Base-by-base conservation (phyloP, 2,329 filamentous ascomycete species). In the Colletotrichum theobromicola region DNA sequence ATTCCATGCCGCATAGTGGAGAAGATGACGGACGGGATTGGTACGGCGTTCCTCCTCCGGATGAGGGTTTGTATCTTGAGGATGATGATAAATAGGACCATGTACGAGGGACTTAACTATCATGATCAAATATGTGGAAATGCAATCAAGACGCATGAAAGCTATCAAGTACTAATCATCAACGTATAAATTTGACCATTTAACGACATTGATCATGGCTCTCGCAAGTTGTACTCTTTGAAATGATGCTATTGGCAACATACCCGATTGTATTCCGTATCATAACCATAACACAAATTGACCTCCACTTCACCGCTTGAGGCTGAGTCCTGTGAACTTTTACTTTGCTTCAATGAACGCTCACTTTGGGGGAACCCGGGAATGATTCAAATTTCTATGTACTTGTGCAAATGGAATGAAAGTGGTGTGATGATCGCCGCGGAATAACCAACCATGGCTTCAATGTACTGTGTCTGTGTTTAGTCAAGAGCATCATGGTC, bases 1-100 rank as follows among this genome's bases (percentile, higher is more conserved):
- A 82, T 60, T 80, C 82, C 73, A 82, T 82, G 80, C 79, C 80
- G 79, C 6, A 80, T 82, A 53, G 81, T 82, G 58, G 81, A 80
- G 55, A 67, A 81, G 62, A 32, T 10, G 30, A 32, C 30, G 81
- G 80, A 1, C 50, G 80, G 18, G 81, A 81, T 57, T 82, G 80
- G 80, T 81, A 81, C 65, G 81, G 80, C 16, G 67, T 71, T 7
- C 67, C 72, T 12, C 71, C 71, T 35, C 71, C 71, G 5, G 71
- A 65, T 15, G 71, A 74, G 24, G 71, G 71, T 4, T 34, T 74
- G 67, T 74, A 74, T 60, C 58, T 60, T 6, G 60, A 74, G 10
- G 50, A 69, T 42, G 32, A 72, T 26, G 57, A 72, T 16, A 55
- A 63, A 18, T 24, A 67, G 61, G 5, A 9, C 30, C 34, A 62